Conservation (phyloP, 306 rosid genomes). For the Medicago lupulina region DNA sequence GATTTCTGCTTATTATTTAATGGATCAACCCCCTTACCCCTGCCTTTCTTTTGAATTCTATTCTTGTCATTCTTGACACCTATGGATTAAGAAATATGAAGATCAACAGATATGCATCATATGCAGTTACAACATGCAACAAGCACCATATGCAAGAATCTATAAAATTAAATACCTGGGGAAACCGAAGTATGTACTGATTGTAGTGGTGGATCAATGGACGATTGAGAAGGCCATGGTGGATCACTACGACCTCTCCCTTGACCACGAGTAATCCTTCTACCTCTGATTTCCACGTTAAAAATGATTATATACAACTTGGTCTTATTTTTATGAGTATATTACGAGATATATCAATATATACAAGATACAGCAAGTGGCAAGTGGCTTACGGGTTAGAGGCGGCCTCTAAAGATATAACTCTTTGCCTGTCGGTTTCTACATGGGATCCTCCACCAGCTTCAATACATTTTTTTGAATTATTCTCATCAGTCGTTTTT, state of each 20-base stretch:
- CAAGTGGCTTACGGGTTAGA: not conserved
- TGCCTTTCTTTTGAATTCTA: not conserved
- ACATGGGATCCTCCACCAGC: conserved; percentile 1
- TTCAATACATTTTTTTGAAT: not conserved
- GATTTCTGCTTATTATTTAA: not conserved
- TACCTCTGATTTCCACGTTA: conserved; percentile 1
- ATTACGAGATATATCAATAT: not conserved
- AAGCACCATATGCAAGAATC: not conserved
- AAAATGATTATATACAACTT: not conserved
- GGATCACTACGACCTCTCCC: not conserved
- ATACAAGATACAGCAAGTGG: not conserved
- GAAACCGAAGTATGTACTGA: not conserved
- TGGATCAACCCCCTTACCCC: not conserved
- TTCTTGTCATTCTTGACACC: not conserved
- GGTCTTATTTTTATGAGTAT: not conserved
- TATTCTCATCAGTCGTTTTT: not conserved
- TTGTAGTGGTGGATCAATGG: not conserved
- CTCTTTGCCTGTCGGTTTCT: not conserved
- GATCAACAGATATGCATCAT: not conserved
- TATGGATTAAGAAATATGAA: not conserved
- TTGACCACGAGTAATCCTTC: not conserved
- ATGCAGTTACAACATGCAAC: not conserved
- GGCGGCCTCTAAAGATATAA: not conserved
- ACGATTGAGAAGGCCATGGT: not conserved
- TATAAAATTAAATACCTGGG: conserved; percentile 5